Conservation (phyloP, 306 rosid genomes). For the Parietaria judaica region DNA sequence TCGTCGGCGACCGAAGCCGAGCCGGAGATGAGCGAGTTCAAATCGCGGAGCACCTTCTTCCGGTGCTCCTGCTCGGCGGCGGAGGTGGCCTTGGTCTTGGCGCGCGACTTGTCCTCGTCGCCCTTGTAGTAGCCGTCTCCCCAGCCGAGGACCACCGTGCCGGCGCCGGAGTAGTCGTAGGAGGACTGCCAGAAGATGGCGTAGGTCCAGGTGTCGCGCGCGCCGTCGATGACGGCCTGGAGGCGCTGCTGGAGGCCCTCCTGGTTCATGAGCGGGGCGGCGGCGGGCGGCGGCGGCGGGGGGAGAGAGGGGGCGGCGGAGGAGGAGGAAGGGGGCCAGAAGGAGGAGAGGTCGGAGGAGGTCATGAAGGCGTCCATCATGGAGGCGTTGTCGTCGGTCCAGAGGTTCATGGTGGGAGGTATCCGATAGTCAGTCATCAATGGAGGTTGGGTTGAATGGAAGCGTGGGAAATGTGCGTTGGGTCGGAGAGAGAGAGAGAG, state of each 20-base stretch:
- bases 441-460: not conserved
- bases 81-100: conserved; percentile 34
- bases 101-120: conserved; percentile 49
- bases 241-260: conserved; percentile 76
- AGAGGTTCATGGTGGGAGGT: conserved; percentile 57
- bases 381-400: conserved; percentile 83
- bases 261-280: conserved; percentile 38
- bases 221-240: conserved; percentile 46
- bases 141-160: conserved; percentile 60
- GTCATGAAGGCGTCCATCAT: conserved; percentile 81
- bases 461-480: not conserved
- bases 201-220: conserved; percentile 73
- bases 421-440: conserved; percentile 44
- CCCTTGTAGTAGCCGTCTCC: conserved; percentile 95
- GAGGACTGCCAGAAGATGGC: conserved; percentile 92
- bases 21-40: conserved; percentile 77
- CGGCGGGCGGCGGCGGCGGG: conserved; percentile 5
- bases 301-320: not conserved
- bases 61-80: conserved; percentile 70
- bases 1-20: conserved; percentile 39
- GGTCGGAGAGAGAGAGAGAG: too few relatives aligned
- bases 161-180: conserved; percentile 42
- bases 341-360: conserved; percentile 66
- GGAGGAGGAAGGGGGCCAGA: conserved; percentile 35
- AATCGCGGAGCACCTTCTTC: conserved; percentile 70